Percentiles rank a stretch among this genome's conserved stretches.
phyloP scores from a whole-genome alignment of 768 basidiomycete species.

The Suillus cothurnatus region DNA sequence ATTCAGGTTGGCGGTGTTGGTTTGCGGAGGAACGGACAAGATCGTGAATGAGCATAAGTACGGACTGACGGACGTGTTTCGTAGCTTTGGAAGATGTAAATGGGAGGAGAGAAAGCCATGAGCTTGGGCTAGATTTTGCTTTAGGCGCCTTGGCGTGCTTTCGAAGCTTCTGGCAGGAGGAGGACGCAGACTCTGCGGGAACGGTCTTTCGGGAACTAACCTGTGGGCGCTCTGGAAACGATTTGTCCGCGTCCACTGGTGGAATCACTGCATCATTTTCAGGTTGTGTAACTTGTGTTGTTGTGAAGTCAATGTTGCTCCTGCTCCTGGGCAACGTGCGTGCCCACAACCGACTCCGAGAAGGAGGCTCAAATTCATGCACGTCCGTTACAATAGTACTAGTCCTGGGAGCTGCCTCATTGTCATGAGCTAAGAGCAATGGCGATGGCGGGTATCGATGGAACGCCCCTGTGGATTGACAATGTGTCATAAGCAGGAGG shows the following conservation, averaged over 20 bases:
- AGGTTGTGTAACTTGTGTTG: not conserved
- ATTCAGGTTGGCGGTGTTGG: slow-evolving; percentile 10
- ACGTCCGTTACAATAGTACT: not conserved
- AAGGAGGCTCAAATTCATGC: not conserved
- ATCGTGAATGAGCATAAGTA: slow-evolving; percentile 54
- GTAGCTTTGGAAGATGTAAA: slow-evolving; percentile 31
- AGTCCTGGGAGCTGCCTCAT: not conserved
- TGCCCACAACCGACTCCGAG: not conserved
- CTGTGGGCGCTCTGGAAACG: slow-evolving; percentile 1
- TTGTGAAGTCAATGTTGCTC: slow-evolving; percentile 1
- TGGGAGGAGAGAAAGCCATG: slow-evolving; percentile 34
- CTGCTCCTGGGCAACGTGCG: not conserved
- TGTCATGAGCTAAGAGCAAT: not conserved
- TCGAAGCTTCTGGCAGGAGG: not conserved
- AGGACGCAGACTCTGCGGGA: not conserved
- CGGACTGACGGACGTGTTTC: slow-evolving; percentile 52
- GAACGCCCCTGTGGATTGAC: not conserved
- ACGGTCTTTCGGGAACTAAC: not conserved
- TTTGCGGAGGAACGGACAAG: slow-evolving; percentile 35
- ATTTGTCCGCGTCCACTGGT: not conserved
- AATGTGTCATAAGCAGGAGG: slow-evolving; percentile 5
- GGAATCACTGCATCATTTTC: not conserved
- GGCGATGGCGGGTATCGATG: not conserved
- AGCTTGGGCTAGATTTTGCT: not conserved
- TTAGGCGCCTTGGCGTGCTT: not conserved